Base-by-base conservation (phyloP, 2,329 filamentous ascomycete species). In the Sporothrix brunneoviolacea region DNA sequence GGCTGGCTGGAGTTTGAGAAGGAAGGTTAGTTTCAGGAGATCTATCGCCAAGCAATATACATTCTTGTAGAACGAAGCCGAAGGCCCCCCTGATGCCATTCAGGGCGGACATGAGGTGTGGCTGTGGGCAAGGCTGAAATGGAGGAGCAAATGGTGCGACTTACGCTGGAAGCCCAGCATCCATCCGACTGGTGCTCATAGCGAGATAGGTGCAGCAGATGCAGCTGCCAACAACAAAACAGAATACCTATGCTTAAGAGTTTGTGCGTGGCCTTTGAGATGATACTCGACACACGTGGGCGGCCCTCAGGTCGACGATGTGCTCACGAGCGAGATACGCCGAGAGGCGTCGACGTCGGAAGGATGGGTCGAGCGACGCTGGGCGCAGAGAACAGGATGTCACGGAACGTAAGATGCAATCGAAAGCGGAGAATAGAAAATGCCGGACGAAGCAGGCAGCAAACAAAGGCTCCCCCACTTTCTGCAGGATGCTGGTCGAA, bases 91-190 rank as follows among this genome's bases (percentile, higher is more conserved):
- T n/a, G n/a, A n/a, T n/a, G n/a, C n/a, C n/a, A n/a, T n/a, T n/a
- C n/a, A n/a, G n/a, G n/a, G n/a, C n/a, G n/a, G n/a, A n/a, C n/a
- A n/a, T n/a, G 16, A 22, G 36, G 35, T 33, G 45, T 40, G 45
- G 24, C 36, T 32, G 36, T 40, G 27, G 45, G 16, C 27, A 36
- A 43, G 40, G 43, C 48, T 49, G 41, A n/a, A 16, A 24, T 16
- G 10, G 44, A 3, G 9, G 15, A 18, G 15, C 8, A 8, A 9
- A 8, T 3, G 4, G n/a, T 3, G 32, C 10, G 15, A 80, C 81
- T 71, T 71, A 84, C 82, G 75, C 70, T 62, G 81, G 77, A 62
- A 82, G 71, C 69, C 79, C 80, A 57, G 79, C 74, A 65, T 83
- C 79, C 68, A 76, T 75, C 59, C 73, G 71, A 54, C 63, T 71